Base-by-base conservation (phyloP, 805 yeast genomes). In the Naumovozyma castellii region DNA sequence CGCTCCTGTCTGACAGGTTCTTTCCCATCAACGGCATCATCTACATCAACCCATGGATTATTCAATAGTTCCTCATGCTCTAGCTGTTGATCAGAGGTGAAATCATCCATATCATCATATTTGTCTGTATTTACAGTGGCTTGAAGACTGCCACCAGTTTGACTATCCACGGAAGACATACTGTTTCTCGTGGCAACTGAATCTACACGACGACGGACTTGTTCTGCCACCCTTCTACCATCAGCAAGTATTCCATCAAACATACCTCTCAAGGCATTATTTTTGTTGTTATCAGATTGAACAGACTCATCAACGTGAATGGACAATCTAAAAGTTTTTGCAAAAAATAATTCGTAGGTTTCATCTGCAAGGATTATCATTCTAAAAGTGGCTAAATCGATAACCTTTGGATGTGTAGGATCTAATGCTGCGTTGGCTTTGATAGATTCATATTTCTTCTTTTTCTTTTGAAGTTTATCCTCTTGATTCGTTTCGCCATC, bases 331-430 rank as follows among this genome's bases (percentile, higher is more conserved):
- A 86, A 65, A 0, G 87, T 80, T 18, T 69, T 66, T 12, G 84
- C 70, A 63, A 92, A 92, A 45, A 90, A 76, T 32, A 82, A 67
- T 59, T 92, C 97, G 49, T 86, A 82, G 0, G 96, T 84, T 53
- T 87, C 97, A 57, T 88, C 96, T 0, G 97, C 97, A 4, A 90
- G 66, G 4, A 92, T 66, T 1, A 92, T 94, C 98, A 90, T 90
- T 45, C 97, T 68, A 64, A 90, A 90, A 0, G 95, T 87, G 0
- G 97, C 85, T 14, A 86, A 65, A 39, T 82, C 84, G 38, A 88
- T 70, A 42, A 66, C 76, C 8, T 80, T 76, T 1, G 95, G 94
- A 25, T 79, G 74, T 25, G 73, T 69, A 3, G 95, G 95, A 54
- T 86, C 84, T 30, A 86, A 64, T 0, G 95, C 95, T 3, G 77